These are phyloP conservation scores for Syzygium oleosum DNA, from an alignment of 345 rosid species.

Conservation along the genomic window DNA sequence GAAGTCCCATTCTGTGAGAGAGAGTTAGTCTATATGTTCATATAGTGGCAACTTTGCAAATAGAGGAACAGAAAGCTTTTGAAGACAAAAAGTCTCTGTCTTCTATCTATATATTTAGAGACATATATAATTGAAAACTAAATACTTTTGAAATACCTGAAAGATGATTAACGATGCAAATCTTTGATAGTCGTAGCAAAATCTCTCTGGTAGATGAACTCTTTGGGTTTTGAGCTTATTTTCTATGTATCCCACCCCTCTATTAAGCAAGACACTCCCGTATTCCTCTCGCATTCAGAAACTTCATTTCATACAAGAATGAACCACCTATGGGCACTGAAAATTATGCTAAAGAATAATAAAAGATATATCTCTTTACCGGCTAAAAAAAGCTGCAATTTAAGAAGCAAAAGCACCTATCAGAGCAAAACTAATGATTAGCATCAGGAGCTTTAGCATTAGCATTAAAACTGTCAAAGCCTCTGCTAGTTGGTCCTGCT, in stretches of 20 bases:
- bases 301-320: not conserved
- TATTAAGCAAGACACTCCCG: not conserved
- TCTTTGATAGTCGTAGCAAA: not conserved
- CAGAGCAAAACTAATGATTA: conserved; percentile 23
- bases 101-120: not conserved
- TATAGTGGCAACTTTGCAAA: not conserved
- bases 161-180: not conserved
- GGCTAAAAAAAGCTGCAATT: not conserved
- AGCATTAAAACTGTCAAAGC: conserved; percentile 40
- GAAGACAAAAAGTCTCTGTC: not conserved
- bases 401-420: not conserved
- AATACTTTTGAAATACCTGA: not conserved
- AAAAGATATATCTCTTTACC: not conserved
- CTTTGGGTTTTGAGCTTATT: not conserved
- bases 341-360: not conserved
- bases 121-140: not conserved
- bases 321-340: not conserved
- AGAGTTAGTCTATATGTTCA: not conserved
- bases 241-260: not conserved
- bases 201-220: not conserved
- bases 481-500: conserved; percentile 37
- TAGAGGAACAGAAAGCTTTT: not conserved
- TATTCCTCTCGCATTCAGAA: not conserved
- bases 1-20: not conserved
- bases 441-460: conserved; percentile 45